Conservation (phyloP, 768 basidiomycete species). For the Kwoniella mangroviensis region DNA sequence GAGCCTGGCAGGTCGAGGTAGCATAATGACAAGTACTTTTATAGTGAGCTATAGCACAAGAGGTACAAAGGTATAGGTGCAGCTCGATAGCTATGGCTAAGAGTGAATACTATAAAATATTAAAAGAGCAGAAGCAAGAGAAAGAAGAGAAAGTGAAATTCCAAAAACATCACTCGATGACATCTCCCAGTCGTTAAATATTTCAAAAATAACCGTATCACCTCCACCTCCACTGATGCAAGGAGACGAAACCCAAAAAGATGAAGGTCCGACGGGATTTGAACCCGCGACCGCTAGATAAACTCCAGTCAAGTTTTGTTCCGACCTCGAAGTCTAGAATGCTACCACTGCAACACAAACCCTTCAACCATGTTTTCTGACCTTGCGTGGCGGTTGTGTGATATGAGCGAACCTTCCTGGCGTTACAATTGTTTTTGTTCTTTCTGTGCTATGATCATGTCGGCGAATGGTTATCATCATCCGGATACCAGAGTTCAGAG, state of each 20-base stretch:
- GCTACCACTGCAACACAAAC: constrained; percentile 36
- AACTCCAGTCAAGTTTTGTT: constrained; percentile 25
- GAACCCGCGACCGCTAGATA: constrained; percentile 36
- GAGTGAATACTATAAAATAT: not conserved
- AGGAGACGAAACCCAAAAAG: constrained; percentile 4
- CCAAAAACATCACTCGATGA: constrained; percentile 12
- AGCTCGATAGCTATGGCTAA: not conserved
- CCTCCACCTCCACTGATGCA: constrained; percentile 7
- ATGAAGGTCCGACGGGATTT: constrained; percentile 33
- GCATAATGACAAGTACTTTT: constrained; percentile 13
- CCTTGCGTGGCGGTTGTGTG: too few species aligned
- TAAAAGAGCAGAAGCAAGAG: constrained; percentile 8
- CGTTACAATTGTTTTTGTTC: too few species aligned
- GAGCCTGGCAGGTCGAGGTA: constrained; percentile 34
- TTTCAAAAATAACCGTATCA: not conserved
- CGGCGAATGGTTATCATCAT: too few species aligned
- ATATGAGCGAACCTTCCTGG: too few species aligned
- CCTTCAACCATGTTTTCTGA: constrained; percentile 16
- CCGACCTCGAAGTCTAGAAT: constrained; percentile 36
- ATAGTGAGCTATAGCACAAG: not conserved
- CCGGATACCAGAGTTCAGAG: too few species aligned
- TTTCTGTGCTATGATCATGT: too few species aligned
- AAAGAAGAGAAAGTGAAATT: not conserved
- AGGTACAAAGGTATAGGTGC: not conserved
- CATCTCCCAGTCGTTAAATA: constrained; percentile 7